Evolutionary conservation across 1,284 basidiomycete species (phyloP).

Genomic region (Cyathus pygmaeus): DNA sequence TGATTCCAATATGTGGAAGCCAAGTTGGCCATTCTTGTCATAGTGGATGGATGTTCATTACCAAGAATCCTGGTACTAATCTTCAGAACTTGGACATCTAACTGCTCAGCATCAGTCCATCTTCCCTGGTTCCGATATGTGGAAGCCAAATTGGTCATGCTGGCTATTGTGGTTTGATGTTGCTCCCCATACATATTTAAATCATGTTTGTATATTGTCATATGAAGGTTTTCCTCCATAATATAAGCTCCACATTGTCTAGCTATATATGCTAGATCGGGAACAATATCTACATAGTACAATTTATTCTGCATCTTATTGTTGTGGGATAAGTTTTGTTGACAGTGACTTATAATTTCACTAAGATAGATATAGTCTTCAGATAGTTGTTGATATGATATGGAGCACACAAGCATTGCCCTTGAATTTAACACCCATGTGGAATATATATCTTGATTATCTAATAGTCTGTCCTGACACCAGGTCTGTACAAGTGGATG

Average conservation of each 20-base stretch:
- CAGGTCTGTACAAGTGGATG: slow-evolving; percentile 1
- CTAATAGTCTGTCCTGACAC: not conserved
- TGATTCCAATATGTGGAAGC: not conserved
- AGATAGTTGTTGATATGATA: not conserved
- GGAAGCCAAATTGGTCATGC: not conserved
- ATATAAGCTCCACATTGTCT: not conserved
- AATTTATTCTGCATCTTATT: not conserved
- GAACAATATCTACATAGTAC: not conserved
- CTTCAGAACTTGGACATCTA: not conserved
- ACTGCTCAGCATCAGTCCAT: slow-evolving; percentile 4
- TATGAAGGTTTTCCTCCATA: not conserved
- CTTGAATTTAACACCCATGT: not conserved
- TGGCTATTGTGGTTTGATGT: not conserved
- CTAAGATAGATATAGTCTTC: not conserved
- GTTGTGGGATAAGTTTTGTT: not conserved
- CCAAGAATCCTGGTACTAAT: not conserved
- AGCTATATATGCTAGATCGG: not conserved
- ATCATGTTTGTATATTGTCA: not conserved
- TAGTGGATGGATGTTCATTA: not conserved
- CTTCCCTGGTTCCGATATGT: not conserved
- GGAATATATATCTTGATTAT: not conserved
- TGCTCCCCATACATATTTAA: not conserved
- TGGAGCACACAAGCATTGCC: not conserved
- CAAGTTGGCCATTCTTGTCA: not conserved
- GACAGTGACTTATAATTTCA: not conserved